These are phyloP conservation scores for Beta macrorhiza DNA, from an alignment of 179 eudicot species.

Conservation along the genomic window DNA sequence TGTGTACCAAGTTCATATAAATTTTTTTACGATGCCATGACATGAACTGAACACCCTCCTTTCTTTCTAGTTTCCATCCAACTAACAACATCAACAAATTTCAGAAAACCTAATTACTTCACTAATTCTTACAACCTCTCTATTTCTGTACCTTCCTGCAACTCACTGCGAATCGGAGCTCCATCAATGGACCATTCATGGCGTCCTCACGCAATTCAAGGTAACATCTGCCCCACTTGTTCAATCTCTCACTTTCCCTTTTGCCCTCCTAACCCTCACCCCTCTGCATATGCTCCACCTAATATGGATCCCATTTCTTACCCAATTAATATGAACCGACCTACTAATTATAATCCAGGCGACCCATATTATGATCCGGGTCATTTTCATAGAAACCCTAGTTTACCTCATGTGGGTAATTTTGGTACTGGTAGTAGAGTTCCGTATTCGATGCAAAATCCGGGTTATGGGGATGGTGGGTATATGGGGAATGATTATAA, in stretches of 20 bases:
- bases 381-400: slow-evolving; percentile 43
- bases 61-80: neutral
- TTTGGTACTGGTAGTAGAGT: slow-evolving; percentile 27
- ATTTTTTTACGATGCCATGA: too few species aligned
- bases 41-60: too few species aligned
- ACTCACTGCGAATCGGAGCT: slow-evolving; percentile 11
- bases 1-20: too few species aligned
- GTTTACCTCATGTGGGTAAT: slow-evolving; percentile 30
- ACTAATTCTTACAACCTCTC: neutral
- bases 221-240: slow-evolving; percentile 65
- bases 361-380: slow-evolving; percentile 38
- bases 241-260: slow-evolving; percentile 73
- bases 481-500: slow-evolving; percentile 17
- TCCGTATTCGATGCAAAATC: slow-evolving; percentile 21
- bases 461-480: slow-evolving; percentile 33
- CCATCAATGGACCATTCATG: slow-evolving; percentile 70
- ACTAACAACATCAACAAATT: neutral
- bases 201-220: slow-evolving; percentile 52
- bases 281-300: slow-evolving; percentile 33
- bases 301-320: slow-evolving; percentile 30
- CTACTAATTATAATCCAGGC: slow-evolving; percentile 22
- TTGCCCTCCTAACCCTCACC: slow-evolving; percentile 47
- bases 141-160: neutral
- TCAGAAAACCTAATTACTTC: neutral
- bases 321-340: slow-evolving; percentile 25